phyloP scores from a whole-genome alignment of 148 eudicot genomes.

The Fagopyrum esculentum region DNA sequence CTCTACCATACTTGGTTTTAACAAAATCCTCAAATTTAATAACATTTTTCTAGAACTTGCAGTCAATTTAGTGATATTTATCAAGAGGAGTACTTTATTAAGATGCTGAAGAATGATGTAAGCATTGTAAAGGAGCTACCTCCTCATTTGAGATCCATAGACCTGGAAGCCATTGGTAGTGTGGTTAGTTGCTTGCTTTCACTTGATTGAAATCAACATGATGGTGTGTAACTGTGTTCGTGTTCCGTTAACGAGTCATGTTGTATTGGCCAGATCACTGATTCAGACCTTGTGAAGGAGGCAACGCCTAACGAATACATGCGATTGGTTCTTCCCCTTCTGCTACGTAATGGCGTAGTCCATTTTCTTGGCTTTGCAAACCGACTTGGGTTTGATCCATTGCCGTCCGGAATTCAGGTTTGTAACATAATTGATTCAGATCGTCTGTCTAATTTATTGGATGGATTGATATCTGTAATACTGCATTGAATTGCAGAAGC shows the following conservation, averaged over 20 bases:
- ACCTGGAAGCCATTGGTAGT: conserved; percentile 80
- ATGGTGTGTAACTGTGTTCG: not conserved
- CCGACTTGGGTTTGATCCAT: conserved; percentile 85
- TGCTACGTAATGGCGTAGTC: conserved; percentile 57
- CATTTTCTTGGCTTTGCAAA: conserved; percentile 92
- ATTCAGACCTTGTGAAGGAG: conserved; percentile 82
- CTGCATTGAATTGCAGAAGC: conserved; percentile 37
- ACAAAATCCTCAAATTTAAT: not conserved
- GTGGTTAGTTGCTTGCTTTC: conserved; percentile 36
- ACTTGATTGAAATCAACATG: not conserved
- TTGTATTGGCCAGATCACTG: conserved; percentile 49
- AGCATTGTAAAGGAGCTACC: conserved; percentile 72
- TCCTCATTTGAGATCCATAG: conserved; percentile 44
- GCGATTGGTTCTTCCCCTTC: conserved; percentile 56
- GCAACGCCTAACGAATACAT: conserved; percentile 61
- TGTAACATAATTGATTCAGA: not conserved
- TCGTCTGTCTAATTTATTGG: not conserved
- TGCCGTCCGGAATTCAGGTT: conserved; percentile 80
- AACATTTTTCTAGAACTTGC: conserved; percentile 13
- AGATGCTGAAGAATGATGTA: conserved; percentile 52
- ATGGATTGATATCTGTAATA: not conserved
- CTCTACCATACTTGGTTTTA: not conserved
- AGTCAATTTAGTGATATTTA: conserved; percentile 58
- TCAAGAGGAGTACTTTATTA: conserved; percentile 49
- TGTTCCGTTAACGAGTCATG: not conserved